Evolutionary conservation across 2,329 filamentous ascomycete genomes (phyloP).

Genomic region (Plectosphaerella cucumerina): DNA sequence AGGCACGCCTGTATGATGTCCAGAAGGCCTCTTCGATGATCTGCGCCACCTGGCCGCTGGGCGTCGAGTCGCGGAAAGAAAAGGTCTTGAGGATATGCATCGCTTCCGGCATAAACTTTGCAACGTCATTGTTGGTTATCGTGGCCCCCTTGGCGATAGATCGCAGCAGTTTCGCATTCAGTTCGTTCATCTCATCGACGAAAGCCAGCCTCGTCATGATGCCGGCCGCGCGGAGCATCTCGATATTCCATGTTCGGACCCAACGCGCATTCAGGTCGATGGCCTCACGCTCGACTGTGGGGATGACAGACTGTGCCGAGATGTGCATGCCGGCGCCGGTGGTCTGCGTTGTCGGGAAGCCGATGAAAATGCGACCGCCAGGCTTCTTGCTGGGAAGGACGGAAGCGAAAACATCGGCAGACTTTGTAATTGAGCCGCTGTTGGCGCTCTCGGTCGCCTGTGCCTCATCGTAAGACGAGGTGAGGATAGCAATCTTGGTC

Average conservation of each 20-base stretch:
- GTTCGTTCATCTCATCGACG: conserved; percentile 76
- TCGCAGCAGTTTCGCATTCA: conserved; percentile 58
- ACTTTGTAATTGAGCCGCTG: conserved; percentile 45
- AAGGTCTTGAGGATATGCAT: conserved; percentile 84
- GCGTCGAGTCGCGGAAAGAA: conserved; percentile 84
- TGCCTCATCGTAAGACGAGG: conserved; percentile 83
- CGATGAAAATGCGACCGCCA: conserved; percentile 88
- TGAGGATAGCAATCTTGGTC: conserved; percentile 82
- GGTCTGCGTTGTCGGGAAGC: conserved; percentile 95
- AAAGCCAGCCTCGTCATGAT: conserved; percentile 88
- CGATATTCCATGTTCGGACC: conserved; percentile 92
- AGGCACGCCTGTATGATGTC: conserved; percentile 79
- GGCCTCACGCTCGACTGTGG: conserved; percentile 93
- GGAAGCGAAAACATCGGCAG: conserved; percentile 79
- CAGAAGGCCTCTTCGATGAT: conserved; percentile 95
- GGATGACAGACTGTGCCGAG: conserved; percentile 92
- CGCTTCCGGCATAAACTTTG: conserved; percentile 69
- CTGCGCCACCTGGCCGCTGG: conserved; percentile 75
- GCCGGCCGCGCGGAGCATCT: conserved; percentile 86
- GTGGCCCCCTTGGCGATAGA: conserved; percentile 41
- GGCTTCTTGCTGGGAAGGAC: conserved; percentile 82
- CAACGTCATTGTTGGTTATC: conserved; percentile 59
- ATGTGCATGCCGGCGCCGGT: conserved; percentile 92
- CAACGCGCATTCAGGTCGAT: conserved; percentile 95
- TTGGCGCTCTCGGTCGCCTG: conserved; percentile 58